Evolutionary conservation across 2,329 filamentous ascomycete genomes (phyloP), one percentile per base, ranked within the genome.

Genomic region (Parastagonospora nodorum): DNA sequence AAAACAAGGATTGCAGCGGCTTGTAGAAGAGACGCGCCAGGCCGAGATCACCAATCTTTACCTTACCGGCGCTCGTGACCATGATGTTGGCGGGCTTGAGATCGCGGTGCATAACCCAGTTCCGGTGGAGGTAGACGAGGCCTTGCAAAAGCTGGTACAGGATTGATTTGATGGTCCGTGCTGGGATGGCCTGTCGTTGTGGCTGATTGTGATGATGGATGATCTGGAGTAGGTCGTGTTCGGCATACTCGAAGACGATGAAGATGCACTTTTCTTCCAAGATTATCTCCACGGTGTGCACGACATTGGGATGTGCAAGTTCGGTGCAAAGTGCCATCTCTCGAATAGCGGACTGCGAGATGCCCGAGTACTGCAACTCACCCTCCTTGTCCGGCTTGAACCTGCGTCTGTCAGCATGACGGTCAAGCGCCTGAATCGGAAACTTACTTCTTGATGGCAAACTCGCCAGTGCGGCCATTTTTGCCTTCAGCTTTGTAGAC

Each of bases 351-450:
- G 92, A 97, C 74, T 99, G 94, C 0, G 94, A 97, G 59, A 99
- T 96, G 55, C 94, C 94, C 0, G 94, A 97, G 75, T 99, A 99
- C 66, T 95, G 89, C 40, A 97, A 85, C 74, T 99, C 94, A 50
- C 94, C 94, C 76, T 99, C 94, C 78, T 97, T 99, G 75, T 99
- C 94, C 7, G 92, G 92, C 79, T 97, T 97, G 84, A 97, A 88
- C 59, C 84, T 86, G 53, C 14, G 0, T 14, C 7, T 27, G 40
- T 70, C 51, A 70, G 61, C 37, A 36, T 9, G 28, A 33, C 57
- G 33, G 44, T 12, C 27, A 16, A n/a, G 11, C 51, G 33, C 15
- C n/a, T 15, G 36, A 10, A 30, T 24, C 24, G 16, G 15, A 5
- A 42, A 69, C 75, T 67, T 74, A 96, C 84, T 99, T 99, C 73